Evolutionary conservation across 805 yeast species (phyloP).

Genomic region (Starmera caribaea): DNA sequence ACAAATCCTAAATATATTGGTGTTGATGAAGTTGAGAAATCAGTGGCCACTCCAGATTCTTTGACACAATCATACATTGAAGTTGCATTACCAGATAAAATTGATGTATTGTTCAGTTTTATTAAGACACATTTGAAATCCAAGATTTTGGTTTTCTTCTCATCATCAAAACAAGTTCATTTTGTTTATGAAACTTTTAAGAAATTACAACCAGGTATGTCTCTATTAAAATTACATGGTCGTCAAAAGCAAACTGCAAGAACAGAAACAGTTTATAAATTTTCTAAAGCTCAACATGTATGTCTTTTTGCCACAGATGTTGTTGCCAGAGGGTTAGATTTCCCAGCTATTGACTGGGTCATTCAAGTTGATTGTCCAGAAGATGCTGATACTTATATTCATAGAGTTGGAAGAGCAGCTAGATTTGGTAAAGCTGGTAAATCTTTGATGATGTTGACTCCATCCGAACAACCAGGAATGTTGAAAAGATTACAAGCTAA

Average conservation of each 20-base stretch:
- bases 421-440: slow-evolving; percentile 85
- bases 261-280: slow-evolving; percentile 60
- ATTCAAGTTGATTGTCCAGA: slow-evolving; percentile 92
- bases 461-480: slow-evolving; percentile 75
- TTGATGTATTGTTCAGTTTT: slow-evolving; percentile 70
- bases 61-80: slow-evolving; percentile 77
- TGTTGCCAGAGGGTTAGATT: slow-evolving; percentile 95
- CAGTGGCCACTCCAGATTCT: slow-evolving; percentile 71
- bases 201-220: slow-evolving; percentile 29
- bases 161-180: slow-evolving; percentile 52
- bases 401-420: slow-evolving; percentile 94
- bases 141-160: slow-evolving; percentile 72
- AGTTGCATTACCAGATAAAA: slow-evolving; percentile 66
- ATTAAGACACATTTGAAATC: slow-evolving; percentile 66
- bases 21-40: slow-evolving; percentile 58
- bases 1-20: slow-evolving; percentile 85
- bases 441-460: slow-evolving; percentile 75
- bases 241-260: slow-evolving; percentile 76
- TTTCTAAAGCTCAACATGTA: slow-evolving; percentile 37
- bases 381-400: slow-evolving; percentile 85
- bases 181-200: slow-evolving; percentile 21
- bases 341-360: slow-evolving; percentile 90
- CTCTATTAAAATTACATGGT: slow-evolving; percentile 71
- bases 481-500: slow-evolving; percentile 49
- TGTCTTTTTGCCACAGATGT: slow-evolving; percentile 93